Evolutionary conservation across 352 stramenopile species (phyloP).

Genomic region (Phytophthora idaei): DNA sequence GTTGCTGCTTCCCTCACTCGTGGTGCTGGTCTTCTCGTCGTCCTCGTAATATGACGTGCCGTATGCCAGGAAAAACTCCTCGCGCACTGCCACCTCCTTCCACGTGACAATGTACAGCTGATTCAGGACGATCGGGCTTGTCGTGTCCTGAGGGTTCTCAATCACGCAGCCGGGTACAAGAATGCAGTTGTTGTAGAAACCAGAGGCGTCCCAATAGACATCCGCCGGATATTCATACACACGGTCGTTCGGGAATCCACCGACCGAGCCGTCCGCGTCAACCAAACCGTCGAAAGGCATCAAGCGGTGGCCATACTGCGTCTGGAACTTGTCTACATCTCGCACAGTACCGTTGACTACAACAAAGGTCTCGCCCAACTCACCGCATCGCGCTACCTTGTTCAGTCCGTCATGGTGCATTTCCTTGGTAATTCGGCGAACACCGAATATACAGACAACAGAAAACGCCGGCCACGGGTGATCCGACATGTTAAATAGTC

Average conservation of each 20-base stretch:
- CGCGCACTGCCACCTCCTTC: conserved; percentile 83
- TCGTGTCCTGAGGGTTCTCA: conserved; percentile 79
- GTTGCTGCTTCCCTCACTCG: conserved; percentile 34
- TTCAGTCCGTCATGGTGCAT: conserved; percentile 89
- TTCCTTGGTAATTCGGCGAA: conserved; percentile 86
- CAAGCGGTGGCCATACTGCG: conserved; percentile 85
- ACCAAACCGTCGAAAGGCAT: conserved; percentile 83
- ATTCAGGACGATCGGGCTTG: conserved; percentile 79
- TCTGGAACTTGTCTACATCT: conserved; percentile 90
- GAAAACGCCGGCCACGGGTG: conserved; percentile 88
- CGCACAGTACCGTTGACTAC: conserved; percentile 87
- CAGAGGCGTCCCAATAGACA: conserved; percentile 87
- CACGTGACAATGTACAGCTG: conserved; percentile 90
- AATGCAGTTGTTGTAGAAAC: conserved; percentile 92
- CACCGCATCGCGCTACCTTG: conserved; percentile 84
- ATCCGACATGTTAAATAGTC: conserved; percentile 82
- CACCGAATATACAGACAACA: conserved; percentile 89
- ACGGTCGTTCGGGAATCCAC: conserved; percentile 86
- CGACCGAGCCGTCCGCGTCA: conserved; percentile 82
- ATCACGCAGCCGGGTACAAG: conserved; percentile 86
- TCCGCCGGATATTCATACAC: conserved; percentile 88
- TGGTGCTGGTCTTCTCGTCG: conserved; percentile 65
- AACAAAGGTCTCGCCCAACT: conserved; percentile 88
- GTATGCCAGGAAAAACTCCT: conserved; percentile 90
- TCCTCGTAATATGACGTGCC: conserved; percentile 91